Percentiles rank a stretch among this genome's conserved stretches.
These are phyloP conservation scores for Boletus vermiculosoides DNA, from an alignment of 768 basidiomycete species.

Conservation along the genomic window DNA sequence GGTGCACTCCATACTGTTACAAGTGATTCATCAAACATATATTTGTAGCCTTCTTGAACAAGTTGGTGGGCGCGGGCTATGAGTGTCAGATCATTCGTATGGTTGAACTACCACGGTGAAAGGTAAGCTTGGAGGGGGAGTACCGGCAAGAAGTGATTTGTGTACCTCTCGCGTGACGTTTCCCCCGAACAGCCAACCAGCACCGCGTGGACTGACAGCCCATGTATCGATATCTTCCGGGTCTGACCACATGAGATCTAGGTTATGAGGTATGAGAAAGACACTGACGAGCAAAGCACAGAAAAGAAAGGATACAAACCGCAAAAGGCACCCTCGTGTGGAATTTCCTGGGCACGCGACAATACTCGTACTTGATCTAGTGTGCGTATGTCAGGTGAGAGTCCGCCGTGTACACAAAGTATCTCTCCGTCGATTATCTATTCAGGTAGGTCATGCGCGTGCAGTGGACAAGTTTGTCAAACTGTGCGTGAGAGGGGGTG, in stretches of 20 bases:
- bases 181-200: constrained; percentile 92
- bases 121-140: constrained; percentile 1
- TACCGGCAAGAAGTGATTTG: not conserved
- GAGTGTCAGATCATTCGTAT: constrained; percentile 81
- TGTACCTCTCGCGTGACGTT: constrained; percentile 80
- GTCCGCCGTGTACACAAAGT: constrained; percentile 92
- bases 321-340: constrained; percentile 98
- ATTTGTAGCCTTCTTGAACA: constrained; percentile 93
- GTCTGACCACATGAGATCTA: constrained; percentile 98
- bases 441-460: not conserved
- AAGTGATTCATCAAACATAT: constrained; percentile 92
- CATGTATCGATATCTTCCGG: constrained; percentile 94
- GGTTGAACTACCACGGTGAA: constrained; percentile 69
- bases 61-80: constrained; percentile 97
- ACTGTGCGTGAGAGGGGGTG: not conserved
- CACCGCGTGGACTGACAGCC: constrained; percentile 95
- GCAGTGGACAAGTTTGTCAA: not conserved
- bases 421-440: constrained; percentile 94
- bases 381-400: constrained; percentile 94
- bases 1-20: constrained; percentile 94
- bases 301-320: constrained; percentile 41
- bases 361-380: constrained; percentile 92
- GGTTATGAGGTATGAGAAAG: not conserved
- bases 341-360: constrained; percentile 95
- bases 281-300: not conserved